phyloP scores from a whole-genome alignment of 805 yeast species.

The Saturnispora hagleri region DNA sequence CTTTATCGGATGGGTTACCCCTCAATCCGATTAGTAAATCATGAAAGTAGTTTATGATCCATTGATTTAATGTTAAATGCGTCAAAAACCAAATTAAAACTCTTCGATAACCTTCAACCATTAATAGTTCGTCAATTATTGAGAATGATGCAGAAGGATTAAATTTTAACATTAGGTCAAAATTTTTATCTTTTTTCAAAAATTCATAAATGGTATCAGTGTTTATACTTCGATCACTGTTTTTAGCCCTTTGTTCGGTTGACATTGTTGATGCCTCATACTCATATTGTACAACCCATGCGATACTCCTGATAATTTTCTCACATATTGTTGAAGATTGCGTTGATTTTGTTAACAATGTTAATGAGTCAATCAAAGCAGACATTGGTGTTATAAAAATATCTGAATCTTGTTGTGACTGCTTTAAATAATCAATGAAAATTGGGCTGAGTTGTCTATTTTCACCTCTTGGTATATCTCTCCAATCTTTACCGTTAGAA shows the following conservation, averaged over 20 bases:
- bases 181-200: slow-evolving; percentile 35
- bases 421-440: slow-evolving; percentile 18
- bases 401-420: slow-evolving; percentile 16
- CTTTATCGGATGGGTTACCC: slow-evolving; percentile 29
- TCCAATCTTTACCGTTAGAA: slow-evolving; percentile 58
- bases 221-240: slow-evolving; percentile 27
- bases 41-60: slow-evolving; percentile 53
- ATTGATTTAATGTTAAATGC: slow-evolving; percentile 46
- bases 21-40: slow-evolving; percentile 50
- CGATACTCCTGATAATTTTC: slow-evolving; percentile 38
- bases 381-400: slow-evolving; percentile 23
- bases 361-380: slow-evolving; percentile 19
- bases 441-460: slow-evolving; percentile 33
- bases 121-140: slow-evolving; percentile 60
- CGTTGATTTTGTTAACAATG: slow-evolving; percentile 22
- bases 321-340: slow-evolving; percentile 28
- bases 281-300: slow-evolving; percentile 37
- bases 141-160: slow-evolving; percentile 47
- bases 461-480: slow-evolving; percentile 57
- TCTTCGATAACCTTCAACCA: slow-evolving; percentile 57
- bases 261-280: slow-evolving; percentile 19
- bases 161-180: slow-evolving; percentile 39
- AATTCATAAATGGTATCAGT: slow-evolving; percentile 44
- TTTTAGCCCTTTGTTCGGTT: slow-evolving; percentile 13
- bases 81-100: slow-evolving; percentile 61